Evolutionary conservation across 2,329 filamentous ascomycete genomes (phyloP).

Genomic region (Botrytis sinoallii): DNA sequence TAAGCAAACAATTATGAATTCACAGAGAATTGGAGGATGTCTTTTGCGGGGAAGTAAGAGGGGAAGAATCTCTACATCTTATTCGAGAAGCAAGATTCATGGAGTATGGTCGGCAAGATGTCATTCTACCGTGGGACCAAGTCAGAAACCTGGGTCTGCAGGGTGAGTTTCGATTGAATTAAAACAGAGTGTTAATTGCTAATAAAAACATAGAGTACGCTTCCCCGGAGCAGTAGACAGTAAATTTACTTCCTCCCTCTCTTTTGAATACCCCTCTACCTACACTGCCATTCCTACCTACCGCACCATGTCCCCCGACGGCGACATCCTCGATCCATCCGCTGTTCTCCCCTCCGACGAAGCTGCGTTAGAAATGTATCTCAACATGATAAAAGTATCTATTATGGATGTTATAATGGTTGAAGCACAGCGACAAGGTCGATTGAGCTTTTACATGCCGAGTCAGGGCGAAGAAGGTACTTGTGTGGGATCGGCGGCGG

Average conservation of each 20-base stretch:
- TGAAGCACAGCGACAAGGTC: slow-evolving; percentile 81
- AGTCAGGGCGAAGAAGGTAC: slow-evolving; percentile 65
- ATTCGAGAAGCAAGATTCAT: not conserved
- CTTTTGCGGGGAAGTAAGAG: slow-evolving; percentile 3
- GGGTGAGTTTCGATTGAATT: slow-evolving; percentile 24
- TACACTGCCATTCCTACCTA: slow-evolving; percentile 83
- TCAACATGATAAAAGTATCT: slow-evolving; percentile 64
- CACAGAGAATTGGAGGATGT: slow-evolving; percentile 12
- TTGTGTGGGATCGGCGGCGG: slow-evolving; percentile 82
- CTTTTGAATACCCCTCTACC: slow-evolving; percentile 71
- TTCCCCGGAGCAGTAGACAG: slow-evolving; percentile 97
- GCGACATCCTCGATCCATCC: slow-evolving; percentile 71
- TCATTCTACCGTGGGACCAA: slow-evolving; percentile 29
- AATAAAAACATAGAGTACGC: slow-evolving; percentile 42
- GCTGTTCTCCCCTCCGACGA: slow-evolving; percentile 51
- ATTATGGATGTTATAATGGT: slow-evolving; percentile 99
- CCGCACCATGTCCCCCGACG: slow-evolving; percentile 86
- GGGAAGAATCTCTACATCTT: not conserved
- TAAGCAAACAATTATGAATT: slow-evolving; percentile 16
- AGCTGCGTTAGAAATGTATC: slow-evolving; percentile 39
- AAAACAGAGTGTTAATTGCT: not conserved
- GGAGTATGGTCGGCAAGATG: slow-evolving; percentile 24
- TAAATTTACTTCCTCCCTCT: slow-evolving; percentile 78
- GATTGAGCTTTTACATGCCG: slow-evolving; percentile 81
- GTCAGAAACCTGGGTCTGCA: slow-evolving; percentile 33